These are phyloP conservation scores for Dipodascopsis uninucleata DNA, from an alignment of 805 yeast species.

Conservation along the genomic window DNA sequence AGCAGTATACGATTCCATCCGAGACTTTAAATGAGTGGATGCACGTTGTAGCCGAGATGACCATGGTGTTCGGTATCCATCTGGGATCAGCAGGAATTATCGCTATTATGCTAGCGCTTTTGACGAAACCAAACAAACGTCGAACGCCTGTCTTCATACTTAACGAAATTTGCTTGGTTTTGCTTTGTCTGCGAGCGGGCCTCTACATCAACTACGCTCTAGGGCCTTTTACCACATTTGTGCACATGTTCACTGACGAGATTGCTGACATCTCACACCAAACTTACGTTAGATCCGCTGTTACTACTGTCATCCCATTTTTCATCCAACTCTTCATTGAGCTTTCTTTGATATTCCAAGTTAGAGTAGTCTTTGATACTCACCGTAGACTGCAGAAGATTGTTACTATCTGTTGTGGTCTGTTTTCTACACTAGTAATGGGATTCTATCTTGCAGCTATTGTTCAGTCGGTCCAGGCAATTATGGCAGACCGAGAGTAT, in stretches of 20 bases:
- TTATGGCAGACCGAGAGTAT: slow-evolving; percentile 43
- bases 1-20: slow-evolving; percentile 1
- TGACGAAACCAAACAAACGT: slow-evolving; percentile 46
- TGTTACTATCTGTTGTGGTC: slow-evolving; percentile 44
- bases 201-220: slow-evolving; percentile 54
- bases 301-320: slow-evolving; percentile 58
- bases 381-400: slow-evolving; percentile 42
- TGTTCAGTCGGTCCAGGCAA: slow-evolving; percentile 41
- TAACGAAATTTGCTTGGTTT: slow-evolving; percentile 57
- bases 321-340: slow-evolving; percentile 61
- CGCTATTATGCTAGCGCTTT: slow-evolving; percentile 34
- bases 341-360: slow-evolving; percentile 65
- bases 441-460: slow-evolving; percentile 57
- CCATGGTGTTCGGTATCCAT: slow-evolving; percentile 25
- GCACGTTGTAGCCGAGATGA: not conserved
- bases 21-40: slow-evolving; percentile 17
- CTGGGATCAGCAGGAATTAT: slow-evolving; percentile 24
- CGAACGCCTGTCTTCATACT: slow-evolving; percentile 69
- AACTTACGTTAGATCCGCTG: slow-evolving; percentile 52
- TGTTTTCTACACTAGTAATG: slow-evolving; percentile 52
- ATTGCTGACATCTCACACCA: slow-evolving; percentile 38
- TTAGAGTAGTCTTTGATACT: slow-evolving; percentile 58
- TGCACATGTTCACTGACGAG: slow-evolving; percentile 48
- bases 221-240: slow-evolving; percentile 50
- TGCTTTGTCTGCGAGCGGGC: slow-evolving; percentile 57